Base-by-base conservation (phyloP, 2,329 filamentous ascomycete species). In the Botrytis byssoidea region DNA sequence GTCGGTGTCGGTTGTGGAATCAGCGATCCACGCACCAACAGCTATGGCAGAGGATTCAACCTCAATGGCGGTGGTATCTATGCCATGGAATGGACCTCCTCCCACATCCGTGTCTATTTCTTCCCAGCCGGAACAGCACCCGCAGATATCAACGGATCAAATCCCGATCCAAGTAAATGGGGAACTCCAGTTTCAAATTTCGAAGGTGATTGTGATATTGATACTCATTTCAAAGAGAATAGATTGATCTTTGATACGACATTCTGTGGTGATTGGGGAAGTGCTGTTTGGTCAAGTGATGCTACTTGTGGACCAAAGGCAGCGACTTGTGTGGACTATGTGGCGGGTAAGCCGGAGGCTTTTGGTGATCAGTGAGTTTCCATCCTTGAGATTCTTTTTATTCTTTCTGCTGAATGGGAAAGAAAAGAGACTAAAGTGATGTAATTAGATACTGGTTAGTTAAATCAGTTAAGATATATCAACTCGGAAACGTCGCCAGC, bases 231-330 rank as follows among this genome's bases (percentile, higher is more conserved):
- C 84, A 84, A 84, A 74, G 83, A 92, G 74, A 88, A 97, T 84
- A 88, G 91, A 78, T 90, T 98, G 76, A 88, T 95, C 60, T 91
- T 96, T 81, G 90, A 95, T 83, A 95, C 90, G 1, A 92, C 92
- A 12, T 93, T 97, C 82, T 97, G 95, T 82, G 95, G 95, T 51
- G 89, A 92, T 79, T 97, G 93, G 93, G 94, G 94, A 12, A 93
- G 93, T 44, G 82, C 84, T 60, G 8, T 70, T 35, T 92, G 64
- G 29, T 77, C 75, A 74, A 77, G 73, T 81, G 84, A 70, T 88
- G 90, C 71, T 68, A 76, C 75, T 14, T 79, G 66, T 79, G 81
- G 79, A 73, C 86, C 90, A 74, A 87, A 78, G 91, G 76, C 83
- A 14, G 86, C 87, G 40, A 90, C 89, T 0, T 97, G 94, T 85